Conservation (phyloP, 345 rosid genomes). For the Pugionium dolabratum region DNA sequence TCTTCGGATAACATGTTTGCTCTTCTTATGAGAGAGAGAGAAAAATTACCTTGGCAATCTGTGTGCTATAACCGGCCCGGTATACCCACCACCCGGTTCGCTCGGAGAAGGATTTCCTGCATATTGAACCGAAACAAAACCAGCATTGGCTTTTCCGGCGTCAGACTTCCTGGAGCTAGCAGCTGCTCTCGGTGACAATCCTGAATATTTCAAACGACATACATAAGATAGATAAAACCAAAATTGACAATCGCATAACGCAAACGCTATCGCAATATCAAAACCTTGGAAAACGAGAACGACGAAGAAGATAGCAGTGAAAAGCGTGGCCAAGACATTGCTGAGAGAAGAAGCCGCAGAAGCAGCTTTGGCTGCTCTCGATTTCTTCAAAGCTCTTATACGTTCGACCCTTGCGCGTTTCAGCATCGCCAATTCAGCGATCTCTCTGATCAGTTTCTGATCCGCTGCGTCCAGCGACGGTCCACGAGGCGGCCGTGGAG, state of each 20-base stretch:
- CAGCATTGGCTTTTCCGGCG: slow-evolving; percentile 45
- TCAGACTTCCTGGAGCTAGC: slow-evolving; percentile 47
- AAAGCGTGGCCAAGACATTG: slow-evolving; percentile 57
- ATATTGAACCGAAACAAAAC: slow-evolving; percentile 59
- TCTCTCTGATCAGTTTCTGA: slow-evolving; percentile 76
- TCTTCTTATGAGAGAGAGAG: background rate
- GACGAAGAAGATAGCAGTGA: slow-evolving; percentile 59
- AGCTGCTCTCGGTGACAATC: slow-evolving; percentile 54
- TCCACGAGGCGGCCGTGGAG: slow-evolving; percentile 89
- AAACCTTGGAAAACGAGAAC: slow-evolving; percentile 73
- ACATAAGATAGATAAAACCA: background rate
- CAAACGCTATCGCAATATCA: slow-evolving; percentile 17
- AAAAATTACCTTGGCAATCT: slow-evolving; percentile 51
- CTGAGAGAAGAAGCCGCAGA: slow-evolving; percentile 50
- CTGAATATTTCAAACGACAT: slow-evolving; percentile 44
- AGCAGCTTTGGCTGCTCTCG: slow-evolving; percentile 57
- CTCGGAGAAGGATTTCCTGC: slow-evolving; percentile 50
- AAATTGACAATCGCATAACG: background rate
- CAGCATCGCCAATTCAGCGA: slow-evolving; percentile 75
- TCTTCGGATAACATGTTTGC: background rate
- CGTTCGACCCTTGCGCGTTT: slow-evolving; percentile 86
- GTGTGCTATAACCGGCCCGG: slow-evolving; percentile 36
- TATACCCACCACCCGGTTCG: slow-evolving; percentile 38
- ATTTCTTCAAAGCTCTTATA: slow-evolving; percentile 83
- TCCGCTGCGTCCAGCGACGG: slow-evolving; percentile 84